phyloP scores from a whole-genome alignment of 2,329 filamentous ascomycete species.

The Neonectria neomacrospora region DNA sequence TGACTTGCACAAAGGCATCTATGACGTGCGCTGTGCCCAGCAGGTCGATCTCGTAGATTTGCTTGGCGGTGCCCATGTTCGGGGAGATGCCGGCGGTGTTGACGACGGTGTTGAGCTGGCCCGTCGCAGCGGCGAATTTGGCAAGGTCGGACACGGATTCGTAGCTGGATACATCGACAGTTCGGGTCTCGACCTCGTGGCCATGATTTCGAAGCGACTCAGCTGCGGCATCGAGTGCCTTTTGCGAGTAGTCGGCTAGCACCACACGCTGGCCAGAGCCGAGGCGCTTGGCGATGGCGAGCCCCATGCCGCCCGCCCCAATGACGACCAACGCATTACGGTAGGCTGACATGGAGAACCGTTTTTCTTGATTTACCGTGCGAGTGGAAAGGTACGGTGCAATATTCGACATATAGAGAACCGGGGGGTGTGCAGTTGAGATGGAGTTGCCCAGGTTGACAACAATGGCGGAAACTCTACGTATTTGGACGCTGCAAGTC shows the following conservation, averaged over 20 bases:
- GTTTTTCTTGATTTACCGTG: background rate
- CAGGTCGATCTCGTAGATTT: background rate
- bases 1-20: background rate
- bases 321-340: background rate
- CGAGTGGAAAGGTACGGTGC: background rate
- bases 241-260: conserved; percentile 7
- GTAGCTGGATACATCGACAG: conserved; percentile 3
- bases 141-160: background rate
- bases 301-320: conserved; percentile 2
- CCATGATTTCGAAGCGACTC: background rate
- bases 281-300: conserved; percentile 2
- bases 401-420: background rate
- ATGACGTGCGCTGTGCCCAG: conserved; percentile 4
- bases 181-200: background rate
- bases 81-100: conserved; percentile 1
- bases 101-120: conserved; percentile 5
- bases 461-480: background rate
- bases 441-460: background rate
- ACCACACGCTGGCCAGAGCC: conserved; percentile 1
- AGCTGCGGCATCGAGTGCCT: background rate
- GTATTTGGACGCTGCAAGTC: background rate
- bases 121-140: background rate
- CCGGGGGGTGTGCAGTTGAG: background rate
- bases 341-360: background rate
- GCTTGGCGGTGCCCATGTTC: background rate